Base-by-base conservation (phyloP, 2,329 filamentous ascomycete genomes). In the Beauveria pseudobassiana region DNA sequence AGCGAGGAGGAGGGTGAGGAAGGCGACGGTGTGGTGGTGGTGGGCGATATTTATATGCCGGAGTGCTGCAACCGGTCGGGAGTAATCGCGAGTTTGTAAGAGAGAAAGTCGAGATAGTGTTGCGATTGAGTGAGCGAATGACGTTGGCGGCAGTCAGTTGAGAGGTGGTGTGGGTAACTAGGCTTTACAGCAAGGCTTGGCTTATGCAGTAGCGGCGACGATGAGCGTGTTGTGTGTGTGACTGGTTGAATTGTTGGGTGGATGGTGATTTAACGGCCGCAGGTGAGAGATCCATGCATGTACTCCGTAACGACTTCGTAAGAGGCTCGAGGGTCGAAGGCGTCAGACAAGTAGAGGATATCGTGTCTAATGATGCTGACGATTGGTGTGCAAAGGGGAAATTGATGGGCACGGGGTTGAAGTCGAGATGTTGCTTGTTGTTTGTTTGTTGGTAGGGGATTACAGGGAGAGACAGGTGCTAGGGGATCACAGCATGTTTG, bases 101-200 rank as follows among this genome's bases (percentile, higher is more conserved):
- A 59, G 28, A 43, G 57, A n/a, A 51, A 52, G 46, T 59, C 48
- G 57, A 59, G 57, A 59, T 59, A 42, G 48, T 59, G 46, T 51
- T 24, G 46, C 45, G 34, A 16, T 59, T 34, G 57, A 52, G 14
- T 46, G 38, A 30, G 46, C 57, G 48, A 59, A 59, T 59, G 57
- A 52, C 57, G 57, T 59, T 52, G 57, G 57, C 46, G 28, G 46
- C 24, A 50, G 49, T 9, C 18, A 38, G 58, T 53, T 40, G 49
- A 45, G 55, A 26, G 57, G 57, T 59, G 57, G 57, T 34, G 30
- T 34, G 50, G 46, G 58, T 54, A 49, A 26, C 40, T 53, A 50
- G 58, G 40, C 40, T 60, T 38, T 14, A 38, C 12, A 52, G 48
- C 38, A 22, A 45, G 43, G 45, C 24, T 59, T 34, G 43, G 45